These are phyloP conservation scores for Friedmanniomyces endolithicus DNA, from an alignment of 495 filamentous ascomycete genomes.

Conservation along the genomic window DNA sequence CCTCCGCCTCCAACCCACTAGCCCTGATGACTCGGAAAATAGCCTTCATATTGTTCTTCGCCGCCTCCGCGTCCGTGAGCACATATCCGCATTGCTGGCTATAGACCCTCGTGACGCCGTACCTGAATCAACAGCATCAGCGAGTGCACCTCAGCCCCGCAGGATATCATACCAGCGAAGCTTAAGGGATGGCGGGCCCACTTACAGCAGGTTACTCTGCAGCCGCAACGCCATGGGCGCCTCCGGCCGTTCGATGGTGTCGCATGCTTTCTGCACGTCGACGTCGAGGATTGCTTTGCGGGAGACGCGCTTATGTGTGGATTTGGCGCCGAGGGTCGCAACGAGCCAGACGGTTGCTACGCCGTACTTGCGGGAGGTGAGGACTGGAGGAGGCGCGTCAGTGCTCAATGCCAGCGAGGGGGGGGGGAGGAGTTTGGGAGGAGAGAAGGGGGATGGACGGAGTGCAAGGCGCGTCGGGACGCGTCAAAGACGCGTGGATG, in stretches of 20 bases:
- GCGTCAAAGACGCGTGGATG: not conserved
- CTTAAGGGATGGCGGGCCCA: slow-evolving; percentile 6
- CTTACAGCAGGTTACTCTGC: slow-evolving; percentile 72
- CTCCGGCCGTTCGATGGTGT: slow-evolving; percentile 69
- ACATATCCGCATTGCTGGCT: slow-evolving; percentile 78
- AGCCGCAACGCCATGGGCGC: slow-evolving; percentile 85
- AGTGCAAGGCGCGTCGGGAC: not conserved
- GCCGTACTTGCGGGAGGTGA: slow-evolving; percentile 77
- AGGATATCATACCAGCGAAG: not conserved
- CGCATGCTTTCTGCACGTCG: slow-evolving; percentile 72
- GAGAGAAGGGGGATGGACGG: not conserved
- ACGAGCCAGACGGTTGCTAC: slow-evolving; percentile 94
- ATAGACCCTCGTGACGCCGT: slow-evolving; percentile 74
- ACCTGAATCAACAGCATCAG: no score
- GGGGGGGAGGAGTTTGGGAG: not conserved
- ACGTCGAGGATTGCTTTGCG: slow-evolving; percentile 84
- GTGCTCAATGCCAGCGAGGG: not conserved
- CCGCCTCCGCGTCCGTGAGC: slow-evolving; percentile 63
- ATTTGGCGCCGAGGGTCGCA: slow-evolving; percentile 72
- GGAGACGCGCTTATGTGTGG: slow-evolving; percentile 58
- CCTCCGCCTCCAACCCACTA: slow-evolving; percentile 53
- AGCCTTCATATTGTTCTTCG: slow-evolving; percentile 57
- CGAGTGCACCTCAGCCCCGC: not conserved
- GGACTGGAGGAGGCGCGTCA: slow-evolving; percentile 43
- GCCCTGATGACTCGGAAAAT: slow-evolving; percentile 46